Conservation (phyloP, 108 stramenopile species). For the Pseudonitzschia multiseries region DNA sequence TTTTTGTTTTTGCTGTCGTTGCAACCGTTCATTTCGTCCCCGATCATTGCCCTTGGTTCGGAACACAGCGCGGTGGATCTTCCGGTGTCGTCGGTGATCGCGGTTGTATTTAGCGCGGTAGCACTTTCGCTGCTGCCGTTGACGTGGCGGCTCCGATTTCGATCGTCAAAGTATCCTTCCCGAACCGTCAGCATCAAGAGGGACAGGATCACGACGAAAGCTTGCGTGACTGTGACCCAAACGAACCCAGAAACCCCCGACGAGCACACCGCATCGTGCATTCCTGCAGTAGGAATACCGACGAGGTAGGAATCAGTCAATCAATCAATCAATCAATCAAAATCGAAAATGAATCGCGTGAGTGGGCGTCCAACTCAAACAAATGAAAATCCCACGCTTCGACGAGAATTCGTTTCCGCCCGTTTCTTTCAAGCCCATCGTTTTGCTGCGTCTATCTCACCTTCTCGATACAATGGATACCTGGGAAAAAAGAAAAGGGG, state of each 20-base stretch:
- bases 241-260: not conserved
- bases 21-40: not conserved
- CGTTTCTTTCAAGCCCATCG: too few relatives aligned
- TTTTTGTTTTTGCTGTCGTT: not conserved
- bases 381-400: too few relatives aligned
- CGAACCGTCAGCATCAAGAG: constrained; percentile 6
- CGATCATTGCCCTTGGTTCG: not conserved
- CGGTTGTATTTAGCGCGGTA: not conserved
- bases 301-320: not conserved
- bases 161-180: not conserved
- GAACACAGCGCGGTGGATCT: not conserved
- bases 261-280: not conserved
- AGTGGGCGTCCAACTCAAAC: too few relatives aligned
- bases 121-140: not conserved
- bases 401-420: too few relatives aligned
- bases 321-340: too few relatives aligned
- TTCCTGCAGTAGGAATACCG: not conserved
- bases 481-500: not conserved
- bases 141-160: not conserved
- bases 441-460: too few relatives aligned
- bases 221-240: not conserved
- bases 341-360: too few relatives aligned
- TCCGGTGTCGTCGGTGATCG: not conserved
- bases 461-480: not conserved
- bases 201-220: not conserved